Evolutionary conservation across 768 basidiomycete genomes (phyloP), one percentile per base, ranked within the genome.

Genomic region (Pleurotus pulmonarius): DNA sequence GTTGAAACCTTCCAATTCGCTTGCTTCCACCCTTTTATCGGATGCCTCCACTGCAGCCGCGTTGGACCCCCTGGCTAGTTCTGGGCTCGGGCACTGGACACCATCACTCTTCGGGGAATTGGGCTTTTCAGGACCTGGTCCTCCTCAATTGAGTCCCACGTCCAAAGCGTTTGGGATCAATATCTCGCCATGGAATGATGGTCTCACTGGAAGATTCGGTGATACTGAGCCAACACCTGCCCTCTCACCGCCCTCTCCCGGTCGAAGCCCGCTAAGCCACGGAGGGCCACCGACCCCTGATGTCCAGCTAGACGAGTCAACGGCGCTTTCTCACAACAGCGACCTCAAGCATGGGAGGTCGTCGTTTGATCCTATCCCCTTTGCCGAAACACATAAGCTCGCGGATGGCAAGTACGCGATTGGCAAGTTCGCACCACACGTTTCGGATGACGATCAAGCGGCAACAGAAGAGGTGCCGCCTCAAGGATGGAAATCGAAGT

Each of bases 331-430:
- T 45, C 13, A 38, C 26, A 12, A 15, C 13, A 26, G 20, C 11
- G 39, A 39, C 5, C 57, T 26, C 48, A 41, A 60, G 4, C 66
- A 59, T 58, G 39, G 58, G 22, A 55, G 49, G 58, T 68, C 59
- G 62, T 65, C 64, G 60, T 93, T 91, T 58, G 87, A 90, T 38
- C 84, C 91, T 0, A 88, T 94, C 22, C 83, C 86, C 0, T 92
- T 94, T 58, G 81, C 86, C 0, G 67, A 75, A 8, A 81, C 78
- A 44, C 87, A 92, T 64, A 75, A 79, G 15, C 60, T 75, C 12
- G 75, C 83, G 12, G 90, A 93, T 64, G 83, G 83, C 8, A 94
- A 94, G 70, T 92, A 94, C 63, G 72, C 74, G 0, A 61, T 76
- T 22, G 90, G 90, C 26, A 92, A 92, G 67, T 93, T 92, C 60